A percentile compares a stretch with the other conserved stretches of the same genome.
phyloP scores from a whole-genome alignment of 2,329 filamentous ascomycete genomes.

The Hypocreales sp. region DNA sequence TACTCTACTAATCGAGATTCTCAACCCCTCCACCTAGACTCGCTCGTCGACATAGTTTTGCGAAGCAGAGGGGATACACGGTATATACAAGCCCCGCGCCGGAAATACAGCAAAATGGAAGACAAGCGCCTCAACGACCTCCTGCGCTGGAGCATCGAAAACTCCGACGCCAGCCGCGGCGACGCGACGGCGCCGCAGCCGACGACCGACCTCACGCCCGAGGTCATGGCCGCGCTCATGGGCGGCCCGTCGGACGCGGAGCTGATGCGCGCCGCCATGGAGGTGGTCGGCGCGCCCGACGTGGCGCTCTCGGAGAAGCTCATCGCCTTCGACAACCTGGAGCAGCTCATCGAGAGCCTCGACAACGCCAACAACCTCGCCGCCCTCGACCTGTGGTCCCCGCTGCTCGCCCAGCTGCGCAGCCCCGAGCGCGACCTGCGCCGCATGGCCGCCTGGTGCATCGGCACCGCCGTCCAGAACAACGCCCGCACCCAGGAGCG shows the following conservation, averaged over 20 bases:
- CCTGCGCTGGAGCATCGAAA: constrained; percentile 59
- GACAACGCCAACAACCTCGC: constrained; percentile 96
- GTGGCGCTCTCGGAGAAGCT: constrained; percentile 61
- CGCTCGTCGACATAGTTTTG: too few species aligned
- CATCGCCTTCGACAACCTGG: constrained; percentile 85
- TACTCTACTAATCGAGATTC: too few species aligned
- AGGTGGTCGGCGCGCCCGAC: constrained; percentile 49
- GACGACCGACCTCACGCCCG: constrained; percentile 41
- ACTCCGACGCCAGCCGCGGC: constrained; percentile 19
- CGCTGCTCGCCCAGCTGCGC: constrained; percentile 55
- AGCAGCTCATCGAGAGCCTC: constrained; percentile 79
- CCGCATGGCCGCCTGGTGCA: constrained; percentile 83
- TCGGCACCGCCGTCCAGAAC: constrained; percentile 92
- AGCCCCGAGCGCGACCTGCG: constrained; percentile 58
- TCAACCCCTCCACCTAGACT: too few species aligned
- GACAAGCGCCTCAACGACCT: constrained; percentile 55
- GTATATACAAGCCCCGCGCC: too few species aligned
- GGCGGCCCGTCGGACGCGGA: constrained; percentile 83
- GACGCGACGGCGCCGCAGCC: constrained; percentile 13
- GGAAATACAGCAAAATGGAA: too few species aligned
- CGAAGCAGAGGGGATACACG: too few species aligned
- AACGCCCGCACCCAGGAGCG: constrained; percentile 75
- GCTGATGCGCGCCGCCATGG: constrained; percentile 77
- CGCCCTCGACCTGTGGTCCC: constrained; percentile 64
- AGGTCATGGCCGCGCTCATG: constrained; percentile 60